A percentile compares a stretch with the other conserved stretches of the same genome.
Evolutionary conservation across 148 eudicot species (phyloP).

Genomic region (Cornus suecica): DNA sequence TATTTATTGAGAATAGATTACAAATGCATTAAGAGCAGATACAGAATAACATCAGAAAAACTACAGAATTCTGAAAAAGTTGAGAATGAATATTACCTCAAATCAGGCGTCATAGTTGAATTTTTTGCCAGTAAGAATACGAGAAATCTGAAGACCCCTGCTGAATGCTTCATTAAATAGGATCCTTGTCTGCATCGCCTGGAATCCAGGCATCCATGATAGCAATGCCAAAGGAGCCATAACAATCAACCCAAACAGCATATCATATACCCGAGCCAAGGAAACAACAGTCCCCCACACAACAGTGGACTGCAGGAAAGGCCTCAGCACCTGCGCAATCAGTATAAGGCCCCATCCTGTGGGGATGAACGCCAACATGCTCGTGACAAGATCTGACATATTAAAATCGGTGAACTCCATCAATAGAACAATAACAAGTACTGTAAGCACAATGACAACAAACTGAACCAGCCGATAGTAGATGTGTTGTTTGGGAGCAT

Average conservation of each 20-base stretch:
- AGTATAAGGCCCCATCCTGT: constrained; percentile 87
- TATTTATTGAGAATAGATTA: neutral
- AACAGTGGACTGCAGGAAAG: constrained; percentile 67
- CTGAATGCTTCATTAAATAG: constrained; percentile 92
- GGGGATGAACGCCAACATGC: constrained; percentile 83
- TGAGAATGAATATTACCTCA: constrained; percentile 31
- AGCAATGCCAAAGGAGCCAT: constrained; percentile 83
- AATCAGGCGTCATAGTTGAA: constrained; percentile 26
- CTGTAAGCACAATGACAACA: constrained; percentile 43
- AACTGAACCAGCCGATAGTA: constrained; percentile 71
- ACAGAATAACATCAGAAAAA: neutral
- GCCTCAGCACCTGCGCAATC: constrained; percentile 86
- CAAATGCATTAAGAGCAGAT: neutral
- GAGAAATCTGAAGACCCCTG: constrained; percentile 87
- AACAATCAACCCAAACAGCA: constrained; percentile 69
- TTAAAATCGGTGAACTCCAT: constrained; percentile 51
- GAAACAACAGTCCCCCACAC: constrained; percentile 86
- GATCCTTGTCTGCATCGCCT: constrained; percentile 91
- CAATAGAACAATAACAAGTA: constrained; percentile 52
- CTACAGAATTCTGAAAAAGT: neutral
- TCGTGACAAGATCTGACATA: constrained; percentile 61
- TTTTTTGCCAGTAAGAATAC: constrained; percentile 69
- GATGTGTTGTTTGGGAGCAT: constrained; percentile 58
- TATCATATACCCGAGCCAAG: constrained; percentile 84
- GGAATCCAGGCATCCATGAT: constrained; percentile 97